Conservation (phyloP, 1,284 basidiomycete genomes). For the Waitea zeae region DNA sequence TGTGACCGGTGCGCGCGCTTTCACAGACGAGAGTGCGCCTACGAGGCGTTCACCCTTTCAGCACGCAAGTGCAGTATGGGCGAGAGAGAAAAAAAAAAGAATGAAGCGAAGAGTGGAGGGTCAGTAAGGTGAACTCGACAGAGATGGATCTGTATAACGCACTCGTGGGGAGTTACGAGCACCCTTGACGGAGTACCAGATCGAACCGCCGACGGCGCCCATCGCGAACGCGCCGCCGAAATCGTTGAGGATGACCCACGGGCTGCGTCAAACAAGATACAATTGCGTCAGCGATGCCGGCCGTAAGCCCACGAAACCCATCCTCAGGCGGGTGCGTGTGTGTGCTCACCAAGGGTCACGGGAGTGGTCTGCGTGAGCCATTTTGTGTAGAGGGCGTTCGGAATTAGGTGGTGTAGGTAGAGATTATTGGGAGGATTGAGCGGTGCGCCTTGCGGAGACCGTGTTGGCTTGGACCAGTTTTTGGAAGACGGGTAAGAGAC, state of each 20-base stretch:
- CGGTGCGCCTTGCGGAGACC: too few relatives aligned
- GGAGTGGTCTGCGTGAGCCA: constrained; percentile 84
- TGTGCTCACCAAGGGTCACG: constrained; percentile 75
- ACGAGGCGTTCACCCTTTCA: constrained; percentile 81
- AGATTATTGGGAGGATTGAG: background rate
- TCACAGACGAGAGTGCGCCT: constrained; percentile 92
- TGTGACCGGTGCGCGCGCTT: constrained; percentile 94
- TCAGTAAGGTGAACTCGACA: too few relatives aligned
- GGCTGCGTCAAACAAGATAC: constrained; percentile 30
- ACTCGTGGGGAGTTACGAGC: constrained; percentile 92
- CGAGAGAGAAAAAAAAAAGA: constrained; percentile 1
- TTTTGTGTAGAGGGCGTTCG: constrained; percentile 13
- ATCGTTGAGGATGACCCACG: constrained; percentile 98
- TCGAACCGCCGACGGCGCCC: constrained; percentile 90
- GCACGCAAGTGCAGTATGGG: background rate
- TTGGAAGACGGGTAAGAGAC: constrained; percentile 1
- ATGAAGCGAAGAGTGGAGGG: background rate
- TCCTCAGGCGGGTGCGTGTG: too few relatives aligned
- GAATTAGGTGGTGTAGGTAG: background rate
- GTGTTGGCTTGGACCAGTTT: too few relatives aligned
- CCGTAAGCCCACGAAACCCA: too few relatives aligned
- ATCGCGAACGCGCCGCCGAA: constrained; percentile 94
- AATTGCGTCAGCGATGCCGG: background rate
- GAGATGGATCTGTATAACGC: constrained; percentile 15
- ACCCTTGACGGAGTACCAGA: constrained; percentile 99